phyloP scores from a whole-genome alignment of 768 basidiomycete species.

The Dioszegia aurantiaca region DNA sequence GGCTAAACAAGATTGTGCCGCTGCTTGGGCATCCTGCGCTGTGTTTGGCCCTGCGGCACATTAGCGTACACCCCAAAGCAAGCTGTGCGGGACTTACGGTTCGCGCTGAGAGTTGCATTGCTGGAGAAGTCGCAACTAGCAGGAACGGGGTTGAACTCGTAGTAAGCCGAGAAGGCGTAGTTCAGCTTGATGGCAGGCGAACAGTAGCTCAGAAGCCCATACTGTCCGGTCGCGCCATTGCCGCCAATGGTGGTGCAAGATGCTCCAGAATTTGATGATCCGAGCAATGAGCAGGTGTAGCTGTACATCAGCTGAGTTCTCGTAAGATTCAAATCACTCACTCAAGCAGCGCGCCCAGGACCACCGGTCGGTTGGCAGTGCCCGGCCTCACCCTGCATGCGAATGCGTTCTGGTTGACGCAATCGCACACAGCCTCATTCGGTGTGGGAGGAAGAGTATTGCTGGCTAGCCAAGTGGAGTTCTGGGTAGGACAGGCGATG shows the following conservation, averaged over 20 bases:
- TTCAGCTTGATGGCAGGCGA: conserved; percentile 79
- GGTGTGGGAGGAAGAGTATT: conserved; percentile 78
- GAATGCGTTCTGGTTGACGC: conserved; percentile 63
- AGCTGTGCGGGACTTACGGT: conserved; percentile 31
- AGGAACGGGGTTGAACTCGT: conserved; percentile 62
- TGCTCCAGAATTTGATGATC: conserved; percentile 56
- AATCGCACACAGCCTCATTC: conserved; percentile 72
- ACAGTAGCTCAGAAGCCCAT: conserved; percentile 73
- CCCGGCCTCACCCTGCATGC: conserved; percentile 71
- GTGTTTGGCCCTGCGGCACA: conserved; percentile 44
- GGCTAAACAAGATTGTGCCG: conserved; percentile 45
- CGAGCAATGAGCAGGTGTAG: conserved; percentile 68
- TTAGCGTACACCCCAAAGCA: background rate
- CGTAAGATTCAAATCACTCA: conserved; percentile 24
- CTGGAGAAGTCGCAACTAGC: conserved; percentile 75
- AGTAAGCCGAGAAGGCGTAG: conserved; percentile 77
- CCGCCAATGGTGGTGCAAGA: conserved; percentile 68
- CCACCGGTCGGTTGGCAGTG: conserved; percentile 55
- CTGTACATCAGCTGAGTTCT: conserved; percentile 59
- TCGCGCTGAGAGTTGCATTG: conserved; percentile 66
- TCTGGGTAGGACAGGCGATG: conserved; percentile 64
- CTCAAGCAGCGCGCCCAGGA: conserved; percentile 49
- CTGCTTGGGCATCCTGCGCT: conserved; percentile 45
- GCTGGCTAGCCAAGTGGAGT: conserved; percentile 64
- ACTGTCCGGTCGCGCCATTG: conserved; percentile 69